Conservation (phyloP, 495 filamentous ascomycete species). For the Xylaria acuta region DNA sequence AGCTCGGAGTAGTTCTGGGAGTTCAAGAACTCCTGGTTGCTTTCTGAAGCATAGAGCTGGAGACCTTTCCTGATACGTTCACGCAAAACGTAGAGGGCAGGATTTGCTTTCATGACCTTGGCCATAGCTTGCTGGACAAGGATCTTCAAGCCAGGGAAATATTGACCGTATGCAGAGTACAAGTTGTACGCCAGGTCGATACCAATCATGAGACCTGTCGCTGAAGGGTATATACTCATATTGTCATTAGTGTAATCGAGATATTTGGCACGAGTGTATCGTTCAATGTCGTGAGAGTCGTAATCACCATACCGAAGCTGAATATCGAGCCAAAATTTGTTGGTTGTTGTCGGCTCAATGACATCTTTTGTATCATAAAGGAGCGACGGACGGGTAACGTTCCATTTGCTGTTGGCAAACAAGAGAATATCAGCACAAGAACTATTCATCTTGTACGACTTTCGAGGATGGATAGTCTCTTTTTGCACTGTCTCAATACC, state of each 20-base stretch:
- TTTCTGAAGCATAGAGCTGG: slow-evolving; percentile 97
- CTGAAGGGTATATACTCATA: slow-evolving; percentile 98
- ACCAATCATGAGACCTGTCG: slow-evolving; percentile 97
- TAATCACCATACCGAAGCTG: slow-evolving; percentile 99
- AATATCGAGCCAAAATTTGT: slow-evolving; percentile 99
- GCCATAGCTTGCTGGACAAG: slow-evolving; percentile 97
- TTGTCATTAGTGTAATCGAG: slow-evolving; percentile 99
- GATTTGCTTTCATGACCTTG: slow-evolving; percentile 99
- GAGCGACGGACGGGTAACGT: slow-evolving; percentile 89
- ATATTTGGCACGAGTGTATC: slow-evolving; percentile 98
- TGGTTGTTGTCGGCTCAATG: slow-evolving; percentile 93
- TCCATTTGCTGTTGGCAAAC: slow-evolving; percentile 99
- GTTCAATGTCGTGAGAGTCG: slow-evolving; percentile 98
- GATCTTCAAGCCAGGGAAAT: slow-evolving; percentile 98
- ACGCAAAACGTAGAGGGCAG: slow-evolving; percentile 92
- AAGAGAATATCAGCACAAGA: slow-evolving; percentile 98
- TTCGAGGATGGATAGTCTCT: slow-evolving; percentile 98
- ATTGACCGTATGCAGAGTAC: slow-evolving; percentile 97
- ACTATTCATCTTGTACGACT: slow-evolving; percentile 99
- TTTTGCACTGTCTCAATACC: slow-evolving; percentile 99
- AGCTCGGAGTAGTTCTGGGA: slow-evolving; percentile 99
- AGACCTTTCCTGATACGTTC: slow-evolving; percentile 99
- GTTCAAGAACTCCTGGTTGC: slow-evolving; percentile 99
- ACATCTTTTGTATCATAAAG: slow-evolving; percentile 96
- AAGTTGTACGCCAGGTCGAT: slow-evolving; percentile 98